Evolutionary conservation across 768 basidiomycete genomes (phyloP), one percentile per base, ranked within the genome.

Genomic region (Lyophyllum shimeji): DNA sequence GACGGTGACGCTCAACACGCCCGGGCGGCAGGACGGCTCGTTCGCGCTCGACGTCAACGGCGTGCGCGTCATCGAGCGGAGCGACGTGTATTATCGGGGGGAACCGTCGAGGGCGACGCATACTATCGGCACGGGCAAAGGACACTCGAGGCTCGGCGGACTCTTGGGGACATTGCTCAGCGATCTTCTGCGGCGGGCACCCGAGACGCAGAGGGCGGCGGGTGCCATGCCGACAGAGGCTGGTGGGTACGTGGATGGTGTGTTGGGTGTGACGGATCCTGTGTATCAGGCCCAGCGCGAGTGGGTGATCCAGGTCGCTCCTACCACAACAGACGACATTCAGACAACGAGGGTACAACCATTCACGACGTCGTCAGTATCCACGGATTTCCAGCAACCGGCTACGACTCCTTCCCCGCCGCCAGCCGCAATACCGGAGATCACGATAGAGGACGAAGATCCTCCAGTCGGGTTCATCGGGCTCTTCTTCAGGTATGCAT

Each of bases 401-500:
- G 53, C 51, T 9, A 13, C 23, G 13, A 40, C 31, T 15, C 52
- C 47, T 18, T 45, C 33, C 9, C 18, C 34, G 17, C 27, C 27
- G 7, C 21, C 44, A 21, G 17, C 23, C 6, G 40, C 42, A n/a
- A 40, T 57, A 29, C 50, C 44, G 25, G 13, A 7, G 9, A 21
- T 52, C 7, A 43, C 60, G 46, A 59, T 57, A 45, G 49, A 61
- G 47, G 34, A 55, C 15, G 58, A 59, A 34, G 50, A 20, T 5
- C 37, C 31, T 11, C 67, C 72, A 18, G 71, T 79, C 1, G 77
- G 74, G 17, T 80, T 84, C 43, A 55, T 68, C 2, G 82, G 83
- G 0, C 70, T 93, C 20, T 93, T 94, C 71, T 93, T 93, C 73
- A 90, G 89, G 89, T 86, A 65, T n/a, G 67, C 12, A 24, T 1